Conservation (phyloP, 129 eudicot genomes). For the Artemisia annua region DNA sequence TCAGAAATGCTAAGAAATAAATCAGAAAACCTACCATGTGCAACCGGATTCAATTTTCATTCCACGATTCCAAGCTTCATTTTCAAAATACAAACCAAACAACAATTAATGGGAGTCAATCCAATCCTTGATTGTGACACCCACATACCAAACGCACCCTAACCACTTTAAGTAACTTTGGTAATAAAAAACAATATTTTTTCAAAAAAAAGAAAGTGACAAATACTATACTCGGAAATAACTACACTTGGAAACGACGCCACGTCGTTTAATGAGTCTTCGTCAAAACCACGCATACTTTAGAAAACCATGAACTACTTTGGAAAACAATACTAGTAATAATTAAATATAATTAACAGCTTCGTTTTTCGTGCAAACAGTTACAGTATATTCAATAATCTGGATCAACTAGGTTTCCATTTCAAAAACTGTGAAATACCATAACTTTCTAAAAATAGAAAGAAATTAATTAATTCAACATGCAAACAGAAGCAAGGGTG, state of each 20-base stretch:
- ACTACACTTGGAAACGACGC: too few species aligned
- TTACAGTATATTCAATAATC: neutral
- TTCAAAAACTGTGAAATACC: neutral
- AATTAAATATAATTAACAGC: neutral
- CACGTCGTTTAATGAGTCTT: constrained; percentile 29
- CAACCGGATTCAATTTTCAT: too few species aligned
- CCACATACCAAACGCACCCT: too few species aligned
- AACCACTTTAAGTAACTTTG: neutral
- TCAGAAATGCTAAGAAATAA: too few species aligned
- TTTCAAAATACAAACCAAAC: too few species aligned
- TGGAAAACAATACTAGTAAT: neutral
- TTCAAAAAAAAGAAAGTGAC: too few species aligned
- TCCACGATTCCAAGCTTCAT: too few species aligned
- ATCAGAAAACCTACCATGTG: too few species aligned
- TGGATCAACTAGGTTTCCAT: constrained; percentile 7
- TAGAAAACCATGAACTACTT: constrained; percentile 27
- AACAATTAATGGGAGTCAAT: too few species aligned
- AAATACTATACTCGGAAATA: too few species aligned
- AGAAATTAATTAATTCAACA: constrained; percentile 12
- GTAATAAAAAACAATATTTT: neutral
- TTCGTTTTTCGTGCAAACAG: constrained; percentile 22
- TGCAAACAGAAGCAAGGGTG: constrained; percentile 89
- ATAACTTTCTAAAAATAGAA: constrained; percentile 8
- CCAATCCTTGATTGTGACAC: too few species aligned
- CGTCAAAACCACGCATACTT: constrained; percentile 20